A percentile compares a stretch with the other conserved stretches of the same genome.
Evolutionary conservation across 1,284 basidiomycete genomes (phyloP).

Genomic region (Thecaphora frezii): DNA sequence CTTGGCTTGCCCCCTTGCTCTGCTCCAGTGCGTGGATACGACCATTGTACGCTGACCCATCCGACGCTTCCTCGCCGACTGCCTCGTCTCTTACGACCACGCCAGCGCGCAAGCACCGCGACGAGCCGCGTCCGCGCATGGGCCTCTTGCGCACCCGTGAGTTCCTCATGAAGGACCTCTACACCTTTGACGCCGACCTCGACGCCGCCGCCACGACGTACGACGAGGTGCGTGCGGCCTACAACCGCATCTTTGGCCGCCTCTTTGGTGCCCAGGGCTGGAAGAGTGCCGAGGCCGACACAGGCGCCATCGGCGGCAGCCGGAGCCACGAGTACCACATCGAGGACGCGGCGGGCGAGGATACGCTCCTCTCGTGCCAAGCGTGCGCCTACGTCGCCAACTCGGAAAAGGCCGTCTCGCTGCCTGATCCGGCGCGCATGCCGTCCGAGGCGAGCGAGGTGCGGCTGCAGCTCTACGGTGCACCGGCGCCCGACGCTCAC

Average conservation of each 20-base stretch:
- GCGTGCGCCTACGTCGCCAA: slow-evolving; percentile 57
- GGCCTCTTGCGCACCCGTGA: slow-evolving; percentile 58
- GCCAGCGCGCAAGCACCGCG: slow-evolving; percentile 56
- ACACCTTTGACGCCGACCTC: slow-evolving; percentile 54
- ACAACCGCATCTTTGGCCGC: slow-evolving; percentile 49
- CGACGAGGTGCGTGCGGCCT: slow-evolving; percentile 52
- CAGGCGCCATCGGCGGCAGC: slow-evolving; percentile 59
- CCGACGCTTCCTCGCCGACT: background rate
- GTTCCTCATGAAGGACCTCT: slow-evolving; percentile 61
- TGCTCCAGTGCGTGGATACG: slow-evolving; percentile 9
- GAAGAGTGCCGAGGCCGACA: slow-evolving; percentile 58
- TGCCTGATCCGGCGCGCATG: slow-evolving; percentile 12
- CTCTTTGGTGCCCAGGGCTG: slow-evolving; percentile 29
- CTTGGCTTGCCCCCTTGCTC: too few species aligned
- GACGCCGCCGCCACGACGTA: slow-evolving; percentile 43
- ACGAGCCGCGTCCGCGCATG: slow-evolving; percentile 59
- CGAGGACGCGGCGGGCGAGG: slow-evolving; percentile 56
- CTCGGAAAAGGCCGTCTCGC: slow-evolving; percentile 50
- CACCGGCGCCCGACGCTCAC: slow-evolving; percentile 13
- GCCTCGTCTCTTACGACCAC: background rate
- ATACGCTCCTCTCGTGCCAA: slow-evolving; percentile 55
- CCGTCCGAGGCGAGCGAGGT: slow-evolving; percentile 25
- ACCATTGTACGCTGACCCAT: background rate
- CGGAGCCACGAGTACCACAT: slow-evolving; percentile 60
- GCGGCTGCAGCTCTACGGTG: slow-evolving; percentile 31